Evolutionary conservation across 768 basidiomycete genomes (phyloP), one percentile per base, ranked within the genome.

Genomic region (Rhizopogon roseolus): DNA sequence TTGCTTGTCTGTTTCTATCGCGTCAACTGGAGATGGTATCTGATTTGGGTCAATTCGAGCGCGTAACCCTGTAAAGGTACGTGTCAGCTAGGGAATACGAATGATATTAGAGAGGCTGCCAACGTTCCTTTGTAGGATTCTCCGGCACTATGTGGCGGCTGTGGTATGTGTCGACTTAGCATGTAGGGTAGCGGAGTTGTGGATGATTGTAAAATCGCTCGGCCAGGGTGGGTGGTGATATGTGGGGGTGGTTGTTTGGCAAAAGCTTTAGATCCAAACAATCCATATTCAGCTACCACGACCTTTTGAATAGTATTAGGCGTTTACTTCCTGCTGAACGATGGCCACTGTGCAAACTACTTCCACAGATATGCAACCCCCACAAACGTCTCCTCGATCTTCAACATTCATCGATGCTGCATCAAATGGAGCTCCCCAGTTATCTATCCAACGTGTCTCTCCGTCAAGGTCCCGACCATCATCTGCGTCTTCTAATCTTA

Each of bases 1-100:
- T 54, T 81, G 79, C 57, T 88, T 84, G 77, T 98, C 95, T 6
- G 76, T 70, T 61, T 92, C 89, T 49, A 89, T 83, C 11, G 83
- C 75, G 40, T 88, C 85, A 14, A 91, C 84, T 22, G 93, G 88
- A 3, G 93, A 95, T n/a, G 97, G 97, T 28, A 98, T 85, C 64
- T 96, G 93, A 60, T 73, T 79, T 6, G 89, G 85, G 66, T 98
- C 91, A 61, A 99, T 92, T 54, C 85, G 82, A 43, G 87, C 79
- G 39, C 90, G 82, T 52, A 90, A 78, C 53, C 93, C 92, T 88
- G 60, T 38, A 37, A 8, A 49, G 59, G 14, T 27, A 41, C 39
- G 29, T 29, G 34, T 59, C 49, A 63, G 41, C 38, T 54, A 22
- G 7, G 25, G 16, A 19, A 41, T 17, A 28, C 48, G 14, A 6